Conservation (phyloP, 495 filamentous ascomycete genomes). For the Evernia prunastri region DNA sequence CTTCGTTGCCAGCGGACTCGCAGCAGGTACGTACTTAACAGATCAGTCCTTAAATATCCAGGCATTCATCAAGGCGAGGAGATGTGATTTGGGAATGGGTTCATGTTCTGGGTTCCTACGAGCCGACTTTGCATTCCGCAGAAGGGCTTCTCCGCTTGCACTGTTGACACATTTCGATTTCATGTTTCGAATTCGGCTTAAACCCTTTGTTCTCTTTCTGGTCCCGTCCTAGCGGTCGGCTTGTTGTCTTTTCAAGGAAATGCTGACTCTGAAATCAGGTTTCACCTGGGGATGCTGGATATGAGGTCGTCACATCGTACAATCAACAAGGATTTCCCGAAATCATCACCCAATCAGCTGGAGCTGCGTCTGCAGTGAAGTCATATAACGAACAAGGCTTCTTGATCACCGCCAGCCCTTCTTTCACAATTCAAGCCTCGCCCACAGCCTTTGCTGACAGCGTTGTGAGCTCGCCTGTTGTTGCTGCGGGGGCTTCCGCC, state of each 20-base stretch:
- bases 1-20: constrained; percentile 41
- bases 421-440: constrained; percentile 17
- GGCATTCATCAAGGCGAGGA: background rate
- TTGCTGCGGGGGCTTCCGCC: constrained; percentile 6
- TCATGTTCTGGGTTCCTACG: background rate
- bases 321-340: constrained; percentile 41
- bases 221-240: background rate
- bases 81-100: background rate
- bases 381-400: constrained; percentile 40
- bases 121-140: background rate
- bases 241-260: background rate
- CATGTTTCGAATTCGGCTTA: background rate
- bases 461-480: constrained; percentile 7
- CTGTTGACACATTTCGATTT: background rate
- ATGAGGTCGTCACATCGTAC: constrained; percentile 38
- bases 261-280: constrained; percentile 8
- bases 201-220: background rate
- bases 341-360: constrained; percentile 32
- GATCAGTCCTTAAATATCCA: background rate
- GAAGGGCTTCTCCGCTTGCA: background rate
- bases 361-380: constrained; percentile 28
- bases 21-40: constrained; percentile 33
- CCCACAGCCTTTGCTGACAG: constrained; percentile 17
- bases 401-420: constrained; percentile 31
- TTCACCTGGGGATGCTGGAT: constrained; percentile 40